Base-by-base conservation (phyloP, 2,329 filamentous ascomycete species). In the Malbranchea cinnamomea region DNA sequence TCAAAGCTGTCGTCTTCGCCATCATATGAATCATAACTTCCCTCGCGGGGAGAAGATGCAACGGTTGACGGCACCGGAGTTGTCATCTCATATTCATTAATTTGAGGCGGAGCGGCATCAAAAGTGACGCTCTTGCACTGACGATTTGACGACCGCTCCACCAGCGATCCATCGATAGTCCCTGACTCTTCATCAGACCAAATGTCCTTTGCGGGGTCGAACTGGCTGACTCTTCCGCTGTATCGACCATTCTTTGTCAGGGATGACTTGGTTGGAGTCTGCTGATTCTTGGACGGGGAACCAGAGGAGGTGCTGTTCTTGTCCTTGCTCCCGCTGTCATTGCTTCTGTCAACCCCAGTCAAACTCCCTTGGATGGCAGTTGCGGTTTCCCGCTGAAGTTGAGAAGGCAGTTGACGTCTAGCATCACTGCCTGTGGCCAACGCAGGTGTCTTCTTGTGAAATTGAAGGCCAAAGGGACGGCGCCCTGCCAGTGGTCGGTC, bases 1-100 rank as follows among this genome's bases (percentile, higher is more conserved):
- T 66, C 49, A 39, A 65, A 56, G 42, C 71, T 79, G 25, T 74
- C 64, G 25, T 84, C 78, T 15, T 77, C 71, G 23, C 84, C 77
- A 18, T 80, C 73, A 2, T 63, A 63, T 0, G 82, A 87, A 38
- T 94, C 85, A 51, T 81, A 94, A 59, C 87, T 95, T 23, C 84
- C 83, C 47, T 94, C 83, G 6, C 87, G 78, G 8, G 87, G 95
- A 42, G 78, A 84, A 28, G 81, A 87, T 15, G 81, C 82, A 14
- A 91, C 67, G 0, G 85, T 92, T 2, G 87, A 94, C n/a, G 91
- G 71, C 48, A 94, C 89, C 7, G 89, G 89, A 2, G 89, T 98
- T 19, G 83, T 80, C 79, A 94, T 85, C 57, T 95, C 89, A 53
- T 95, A 98, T 57, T 98, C 89, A 50, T 95, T 93, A 46, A 98